Conservation (phyloP, 805 yeast genomes). For the Wickerhamomyces canadensis region DNA sequence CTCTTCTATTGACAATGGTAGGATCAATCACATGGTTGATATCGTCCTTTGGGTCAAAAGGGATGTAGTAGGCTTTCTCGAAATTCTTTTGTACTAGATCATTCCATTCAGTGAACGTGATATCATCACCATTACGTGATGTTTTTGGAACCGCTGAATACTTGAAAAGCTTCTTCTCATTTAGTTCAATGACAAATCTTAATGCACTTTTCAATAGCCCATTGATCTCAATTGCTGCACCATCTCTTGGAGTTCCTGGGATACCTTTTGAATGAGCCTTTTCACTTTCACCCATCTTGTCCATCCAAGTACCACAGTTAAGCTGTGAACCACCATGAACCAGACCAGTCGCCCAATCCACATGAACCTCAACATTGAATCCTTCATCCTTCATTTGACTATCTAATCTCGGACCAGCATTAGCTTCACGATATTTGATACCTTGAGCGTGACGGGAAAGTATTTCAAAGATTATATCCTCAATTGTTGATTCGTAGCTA, state of each 20-base stretch:
- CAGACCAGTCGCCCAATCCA: slow-evolving; percentile 88
- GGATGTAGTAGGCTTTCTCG: slow-evolving; percentile 76
- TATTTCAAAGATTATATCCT: slow-evolving; percentile 78
- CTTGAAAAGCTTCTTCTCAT: slow-evolving; percentile 48
- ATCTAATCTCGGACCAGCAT: slow-evolving; percentile 86
- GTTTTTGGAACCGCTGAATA: slow-evolving; percentile 50
- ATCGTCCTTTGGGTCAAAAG: slow-evolving; percentile 60
- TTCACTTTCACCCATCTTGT: slow-evolving; percentile 94
- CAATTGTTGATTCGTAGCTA: slow-evolving; percentile 59
- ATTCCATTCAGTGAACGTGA: slow-evolving; percentile 71
- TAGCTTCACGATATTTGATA: slow-evolving; percentile 84
- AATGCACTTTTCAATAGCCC: slow-evolving; percentile 82
- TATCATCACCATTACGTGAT: slow-evolving; percentile 45
- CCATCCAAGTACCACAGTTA: slow-evolving; percentile 99
- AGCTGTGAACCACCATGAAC: slow-evolving; percentile 86
- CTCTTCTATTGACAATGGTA: slow-evolving; percentile 74
- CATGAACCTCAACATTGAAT: slow-evolving; percentile 71
- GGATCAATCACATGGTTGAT: slow-evolving; percentile 54
- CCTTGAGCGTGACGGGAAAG: slow-evolving; percentile 86
- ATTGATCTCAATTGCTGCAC: slow-evolving; percentile 90
- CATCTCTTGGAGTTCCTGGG: slow-evolving; percentile 98
- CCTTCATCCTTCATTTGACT: slow-evolving; percentile 92
- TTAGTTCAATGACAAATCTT: slow-evolving; percentile 67
- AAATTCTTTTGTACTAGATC: slow-evolving; percentile 61
- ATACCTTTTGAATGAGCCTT: slow-evolving; percentile 81